phyloP scores from a whole-genome alignment of 495 filamentous ascomycete species.

The Podospora anserina region DNA sequence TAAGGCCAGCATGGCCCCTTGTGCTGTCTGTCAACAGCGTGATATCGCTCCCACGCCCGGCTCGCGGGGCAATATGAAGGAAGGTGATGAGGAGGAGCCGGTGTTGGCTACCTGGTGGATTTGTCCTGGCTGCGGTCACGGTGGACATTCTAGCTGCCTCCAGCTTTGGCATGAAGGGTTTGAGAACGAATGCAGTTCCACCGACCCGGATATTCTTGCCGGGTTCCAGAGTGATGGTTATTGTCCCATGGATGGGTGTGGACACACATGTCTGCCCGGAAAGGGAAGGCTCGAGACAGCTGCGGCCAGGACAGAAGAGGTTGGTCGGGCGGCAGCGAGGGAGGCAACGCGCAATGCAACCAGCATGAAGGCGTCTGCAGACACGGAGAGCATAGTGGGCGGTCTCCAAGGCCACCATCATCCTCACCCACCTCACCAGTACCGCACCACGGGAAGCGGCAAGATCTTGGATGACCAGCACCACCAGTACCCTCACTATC shows the following conservation, averaged over 20 bases:
- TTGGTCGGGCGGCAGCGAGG: constrained; percentile 39
- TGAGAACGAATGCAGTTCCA: constrained; percentile 13
- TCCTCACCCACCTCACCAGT: neutral
- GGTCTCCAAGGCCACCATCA: neutral
- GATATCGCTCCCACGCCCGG: constrained; percentile 23
- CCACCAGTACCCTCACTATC: constrained; percentile 5
- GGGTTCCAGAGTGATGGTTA: constrained; percentile 59
- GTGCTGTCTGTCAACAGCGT: constrained; percentile 44
- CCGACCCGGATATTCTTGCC: constrained; percentile 30
- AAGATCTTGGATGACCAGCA: neutral
- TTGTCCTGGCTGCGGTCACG: constrained; percentile 73
- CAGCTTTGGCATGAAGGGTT: constrained; percentile 58
- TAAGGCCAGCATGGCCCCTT: constrained; percentile 41
- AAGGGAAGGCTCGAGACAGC: constrained; percentile 52
- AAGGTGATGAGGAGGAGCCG: constrained; percentile 19
- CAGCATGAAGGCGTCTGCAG: constrained; percentile 7
- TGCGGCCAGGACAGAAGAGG: constrained; percentile 39
- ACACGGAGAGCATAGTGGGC: neutral
- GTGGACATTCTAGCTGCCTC: constrained; percentile 68
- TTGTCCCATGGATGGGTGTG: constrained; percentile 69
- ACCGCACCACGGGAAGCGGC: constrained; percentile 25
- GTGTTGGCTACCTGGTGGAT: constrained; percentile 57
- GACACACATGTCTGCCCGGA: constrained; percentile 66
- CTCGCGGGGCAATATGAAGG: neutral
- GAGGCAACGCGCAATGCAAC: constrained; percentile 36